Evolutionary conservation across 768 basidiomycete genomes (phyloP), one percentile per base, ranked within the genome.

Genomic region (Sistotremastrum niveocremeum): DNA sequence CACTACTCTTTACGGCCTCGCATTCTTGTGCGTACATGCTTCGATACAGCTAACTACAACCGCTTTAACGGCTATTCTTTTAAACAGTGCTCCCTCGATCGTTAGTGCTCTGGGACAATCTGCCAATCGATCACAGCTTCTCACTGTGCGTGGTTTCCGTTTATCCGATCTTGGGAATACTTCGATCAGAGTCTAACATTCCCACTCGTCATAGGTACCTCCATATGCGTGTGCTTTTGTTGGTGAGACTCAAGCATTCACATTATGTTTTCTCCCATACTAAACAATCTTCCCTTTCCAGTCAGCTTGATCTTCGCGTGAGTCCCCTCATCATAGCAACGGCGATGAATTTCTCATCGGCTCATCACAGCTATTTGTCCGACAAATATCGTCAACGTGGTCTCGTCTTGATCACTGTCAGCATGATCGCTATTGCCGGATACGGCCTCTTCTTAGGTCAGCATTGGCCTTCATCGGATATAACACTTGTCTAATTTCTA

Each of bases 1-100:
- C 20, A 62, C 65, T n/a, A 59, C 70, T 11, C 60, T 75, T 1
- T 74, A 68, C 51, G 67, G 61, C 4, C 58, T 73, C 11, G 73
- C 71, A 20, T 20, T 20, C 4, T 4, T n/a, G 28, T 10, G 8
- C 32, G 33, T n/a, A 37, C 29, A 2, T 37, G 20, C 20, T 20
- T 20, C 20, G 20, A 20, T 20, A 20, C 20, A 20, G 20, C 20
- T 20, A 20, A 20, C 20, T 20, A 20, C 28, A n/a, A 33, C 29
- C 7, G 12, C 12, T 20, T 20, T 20, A 20, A 20, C 20, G 20
- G 20, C 20, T 20, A 20, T 20, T 20, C 20, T 20, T 20, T 20
- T 20, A 20, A 20, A 20, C 20, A 20, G 20, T 20, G 20, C 20
- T 39, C 59, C 60, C 2, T 52, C 53, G 28, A 57, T 60, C 39